Conservation (phyloP, 164 flowering plant species). For the Kalanchoe fedtschenkoi region DNA sequence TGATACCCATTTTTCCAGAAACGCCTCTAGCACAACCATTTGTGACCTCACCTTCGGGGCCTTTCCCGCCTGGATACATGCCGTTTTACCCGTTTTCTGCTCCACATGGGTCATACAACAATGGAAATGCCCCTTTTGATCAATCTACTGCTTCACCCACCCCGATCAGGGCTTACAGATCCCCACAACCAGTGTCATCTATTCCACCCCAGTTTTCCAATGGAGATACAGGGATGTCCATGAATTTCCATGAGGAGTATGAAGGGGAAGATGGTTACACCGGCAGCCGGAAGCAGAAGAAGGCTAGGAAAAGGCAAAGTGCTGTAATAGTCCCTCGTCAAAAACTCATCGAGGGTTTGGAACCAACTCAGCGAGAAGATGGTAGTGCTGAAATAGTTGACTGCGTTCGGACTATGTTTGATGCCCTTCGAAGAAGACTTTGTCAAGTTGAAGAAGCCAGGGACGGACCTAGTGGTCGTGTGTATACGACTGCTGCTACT, state of each 20-base stretch:
- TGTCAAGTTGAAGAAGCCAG: slow-evolving; percentile 29
- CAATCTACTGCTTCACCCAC: neutral
- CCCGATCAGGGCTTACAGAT: slow-evolving; percentile 7
- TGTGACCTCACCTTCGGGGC: slow-evolving; percentile 15
- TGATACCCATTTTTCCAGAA: slow-evolving; percentile 19
- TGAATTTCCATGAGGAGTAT: neutral
- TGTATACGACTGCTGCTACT: slow-evolving; percentile 28
- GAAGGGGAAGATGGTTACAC: neutral
- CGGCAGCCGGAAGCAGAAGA: slow-evolving; percentile 3
- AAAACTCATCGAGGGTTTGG: slow-evolving; percentile 2
- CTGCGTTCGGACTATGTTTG: slow-evolving; percentile 16
- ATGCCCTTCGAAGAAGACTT: slow-evolving; percentile 30
- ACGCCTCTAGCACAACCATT: slow-evolving; percentile 9
- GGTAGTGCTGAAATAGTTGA: slow-evolving; percentile 30
- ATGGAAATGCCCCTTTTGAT: neutral
- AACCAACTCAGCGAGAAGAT: slow-evolving; percentile 10
- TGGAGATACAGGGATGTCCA: slow-evolving; percentile 7
- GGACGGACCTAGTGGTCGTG: slow-evolving; percentile 19
- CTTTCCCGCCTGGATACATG: slow-evolving; percentile 19
- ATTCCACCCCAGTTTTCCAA: neutral
- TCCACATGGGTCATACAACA: neutral
- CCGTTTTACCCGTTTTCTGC: slow-evolving; percentile 26
- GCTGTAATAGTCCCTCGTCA: neutral
- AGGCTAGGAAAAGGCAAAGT: neutral
- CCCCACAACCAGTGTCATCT: slow-evolving; percentile 6